phyloP scores from a whole-genome alignment of 2,329 filamentous ascomycete genomes.

The Cercospora nicotianae region DNA sequence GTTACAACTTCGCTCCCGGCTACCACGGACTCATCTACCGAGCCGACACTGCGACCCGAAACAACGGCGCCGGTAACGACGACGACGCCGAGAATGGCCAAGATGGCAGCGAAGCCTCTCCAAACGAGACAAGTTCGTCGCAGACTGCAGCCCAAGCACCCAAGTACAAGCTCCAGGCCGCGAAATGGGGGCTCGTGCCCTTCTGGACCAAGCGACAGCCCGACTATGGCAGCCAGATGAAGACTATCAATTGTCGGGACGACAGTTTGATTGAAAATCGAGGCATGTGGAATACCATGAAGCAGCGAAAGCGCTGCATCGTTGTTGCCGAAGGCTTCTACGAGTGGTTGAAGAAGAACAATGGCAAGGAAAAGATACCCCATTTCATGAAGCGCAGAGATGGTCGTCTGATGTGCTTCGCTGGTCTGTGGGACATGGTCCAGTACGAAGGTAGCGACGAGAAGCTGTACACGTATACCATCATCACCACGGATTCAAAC shows the following conservation, averaged over 20 bases:
- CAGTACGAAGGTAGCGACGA: conserved; percentile 71
- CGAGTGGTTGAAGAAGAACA: conserved; percentile 85
- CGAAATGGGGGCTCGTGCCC: conserved; percentile 95
- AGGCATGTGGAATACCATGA: conserved; percentile 92
- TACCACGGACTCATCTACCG: conserved; percentile 84
- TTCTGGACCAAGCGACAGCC: conserved; percentile 89
- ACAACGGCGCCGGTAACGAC: conserved; percentile 46
- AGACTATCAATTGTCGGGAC: conserved; percentile 92
- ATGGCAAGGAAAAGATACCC: conserved; percentile 76
- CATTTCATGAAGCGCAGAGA: conserved; percentile 82
- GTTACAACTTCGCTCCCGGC: conserved; percentile 90
- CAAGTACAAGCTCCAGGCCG: conserved; percentile 80
- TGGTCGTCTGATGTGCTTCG: conserved; percentile 80
- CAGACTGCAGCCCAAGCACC: conserved; percentile 41
- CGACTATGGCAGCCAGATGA: conserved; percentile 73
- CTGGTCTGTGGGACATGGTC: conserved; percentile 88
- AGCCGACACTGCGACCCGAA: conserved; percentile 65
- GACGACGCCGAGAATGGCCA: conserved; percentile 29
- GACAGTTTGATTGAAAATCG: conserved; percentile 74
- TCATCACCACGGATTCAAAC: conserved; percentile 89
- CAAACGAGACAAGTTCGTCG: conserved; percentile 28
- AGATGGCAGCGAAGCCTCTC: conserved; percentile 28
- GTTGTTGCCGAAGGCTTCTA: conserved; percentile 91
- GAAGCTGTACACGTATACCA: conserved; percentile 82
- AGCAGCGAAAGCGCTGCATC: conserved; percentile 82